phyloP scores from a whole-genome alignment of 75 land plant species.

The Selaginella moellendorffii region DNA sequence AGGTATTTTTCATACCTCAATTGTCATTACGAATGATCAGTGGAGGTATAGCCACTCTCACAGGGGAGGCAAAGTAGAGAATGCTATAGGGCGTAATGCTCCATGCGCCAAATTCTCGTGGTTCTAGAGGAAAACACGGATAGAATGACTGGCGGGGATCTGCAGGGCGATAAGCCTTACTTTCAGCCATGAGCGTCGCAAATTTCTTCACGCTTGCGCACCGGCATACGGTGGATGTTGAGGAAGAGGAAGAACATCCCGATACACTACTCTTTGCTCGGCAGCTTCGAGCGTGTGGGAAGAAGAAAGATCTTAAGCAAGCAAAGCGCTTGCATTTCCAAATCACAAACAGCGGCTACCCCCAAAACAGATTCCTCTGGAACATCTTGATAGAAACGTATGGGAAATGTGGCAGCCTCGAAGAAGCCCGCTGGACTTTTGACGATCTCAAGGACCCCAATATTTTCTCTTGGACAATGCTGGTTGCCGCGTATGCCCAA shows the following conservation, averaged over 20 bases:
- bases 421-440: slow-evolving; percentile 5
- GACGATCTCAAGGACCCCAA: not conserved
- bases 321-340: slow-evolving; percentile 27
- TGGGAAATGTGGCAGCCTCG: slow-evolving; percentile 9
- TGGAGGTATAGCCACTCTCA: too few species aligned
- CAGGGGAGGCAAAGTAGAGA: too few species aligned
- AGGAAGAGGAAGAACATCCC: not conserved
- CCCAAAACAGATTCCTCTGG: not conserved
- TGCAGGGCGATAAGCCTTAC: too few species aligned
- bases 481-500: slow-evolving; percentile 9
- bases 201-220: too few species aligned
- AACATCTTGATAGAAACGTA: slow-evolving; percentile 10
- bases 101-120: too few species aligned
- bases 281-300: not conserved
- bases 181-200: too few species aligned
- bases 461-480: slow-evolving; percentile 7
- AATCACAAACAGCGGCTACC: not conserved
- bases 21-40: too few species aligned
- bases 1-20: too few species aligned
- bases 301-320: not conserved
- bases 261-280: not conserved
- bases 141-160: too few species aligned
- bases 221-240: too few species aligned
- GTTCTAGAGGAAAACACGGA: too few species aligned
- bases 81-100: too few species aligned